Evolutionary conservation across 2,329 filamentous ascomycete genomes (phyloP), one percentile per base, ranked within the genome.

Genomic region (Fusarium pseudograminearum): DNA sequence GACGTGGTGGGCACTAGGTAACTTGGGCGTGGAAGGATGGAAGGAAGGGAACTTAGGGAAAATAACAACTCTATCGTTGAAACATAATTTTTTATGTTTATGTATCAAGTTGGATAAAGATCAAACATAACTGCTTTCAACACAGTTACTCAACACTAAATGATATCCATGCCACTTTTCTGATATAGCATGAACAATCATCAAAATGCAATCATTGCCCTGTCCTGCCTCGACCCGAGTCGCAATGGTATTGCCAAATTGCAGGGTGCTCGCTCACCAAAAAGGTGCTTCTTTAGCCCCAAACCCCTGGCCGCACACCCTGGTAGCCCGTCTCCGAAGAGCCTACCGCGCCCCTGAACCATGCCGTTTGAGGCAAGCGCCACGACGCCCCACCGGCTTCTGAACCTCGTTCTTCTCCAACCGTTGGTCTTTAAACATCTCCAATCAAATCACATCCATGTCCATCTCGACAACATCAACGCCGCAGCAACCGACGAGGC

Each of bases 1-100:
- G 67, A 74, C 61, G 69, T 69, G 69, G 52, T 58, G 72, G 70
- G 63, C 65, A 63, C 63, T 64, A n/a, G n/a, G n/a, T n/a, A 24
- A 63, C 63, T 62, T 20, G 40, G 40, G 24, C 12, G 26, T 24
- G 33, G 38, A 54, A 28, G 38, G n/a, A 36, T 34, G 33, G 33
- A 34, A 40, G n/a, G 36, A 40, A 22, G 7, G 14, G 20, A 14
- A 40, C 9, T 28, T 28, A 3, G 12, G 36, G 36, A 22, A 28
- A 24, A 20, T 38, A 41, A 50, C 36, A 30, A 34, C n/a, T 22
- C 34, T 22, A n/a, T 51, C 24, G 20, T 44, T 58, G 42, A 50
- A 64, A 60, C 61, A 58, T 58, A 64, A 44, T 11, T 24, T 20
- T 58, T 64, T 31, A 41, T 64, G 34, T 38, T 45, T 45, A 45